Evolutionary conservation across 1,139 yeast genomes (phyloP).

Genomic region (Wickerhamiella pararugosa): DNA sequence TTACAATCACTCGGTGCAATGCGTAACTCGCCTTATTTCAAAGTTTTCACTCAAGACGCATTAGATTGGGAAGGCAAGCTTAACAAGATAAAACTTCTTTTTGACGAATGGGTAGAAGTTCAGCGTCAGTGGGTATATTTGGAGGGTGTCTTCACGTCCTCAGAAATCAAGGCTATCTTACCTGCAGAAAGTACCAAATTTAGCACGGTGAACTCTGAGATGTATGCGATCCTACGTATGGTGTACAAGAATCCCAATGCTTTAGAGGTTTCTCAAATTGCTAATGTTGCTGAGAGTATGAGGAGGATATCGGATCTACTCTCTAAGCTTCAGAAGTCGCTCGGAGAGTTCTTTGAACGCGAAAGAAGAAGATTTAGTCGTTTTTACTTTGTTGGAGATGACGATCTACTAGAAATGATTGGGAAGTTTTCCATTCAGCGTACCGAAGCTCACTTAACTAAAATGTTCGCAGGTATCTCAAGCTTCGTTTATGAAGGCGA

Average conservation of each 20-base stretch:
- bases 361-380: slow-evolving; percentile 71
- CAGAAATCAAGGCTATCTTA: slow-evolving; percentile 45
- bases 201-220: slow-evolving; percentile 47
- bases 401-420: slow-evolving; percentile 67
- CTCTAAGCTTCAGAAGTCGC: slow-evolving; percentile 44
- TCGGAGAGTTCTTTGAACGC: slow-evolving; percentile 64
- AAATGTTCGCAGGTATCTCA: slow-evolving; percentile 52
- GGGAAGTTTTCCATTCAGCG: slow-evolving; percentile 47
- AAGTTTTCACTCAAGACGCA: slow-evolving; percentile 47
- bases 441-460: slow-evolving; percentile 47
- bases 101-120: slow-evolving; percentile 68
- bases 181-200: slow-evolving; percentile 64
- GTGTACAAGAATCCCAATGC: slow-evolving; percentile 38
- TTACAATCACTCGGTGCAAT: slow-evolving; percentile 50
- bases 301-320: slow-evolving; percentile 43
- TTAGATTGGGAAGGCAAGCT: slow-evolving; percentile 42
- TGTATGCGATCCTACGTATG: slow-evolving; percentile 36
- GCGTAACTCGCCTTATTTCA: slow-evolving; percentile 53
- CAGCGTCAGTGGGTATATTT: slow-evolving; percentile 86
- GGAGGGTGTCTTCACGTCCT: slow-evolving; percentile 54
- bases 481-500: slow-evolving; percentile 28
- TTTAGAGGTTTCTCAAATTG: slow-evolving; percentile 41
- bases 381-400: slow-evolving; percentile 81
- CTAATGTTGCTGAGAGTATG: slow-evolving; percentile 36
- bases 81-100: slow-evolving; percentile 34